These are phyloP conservation scores for Fusarium verrucosum DNA, from an alignment of 2,329 filamentous ascomycete species.

Conservation along the genomic window DNA sequence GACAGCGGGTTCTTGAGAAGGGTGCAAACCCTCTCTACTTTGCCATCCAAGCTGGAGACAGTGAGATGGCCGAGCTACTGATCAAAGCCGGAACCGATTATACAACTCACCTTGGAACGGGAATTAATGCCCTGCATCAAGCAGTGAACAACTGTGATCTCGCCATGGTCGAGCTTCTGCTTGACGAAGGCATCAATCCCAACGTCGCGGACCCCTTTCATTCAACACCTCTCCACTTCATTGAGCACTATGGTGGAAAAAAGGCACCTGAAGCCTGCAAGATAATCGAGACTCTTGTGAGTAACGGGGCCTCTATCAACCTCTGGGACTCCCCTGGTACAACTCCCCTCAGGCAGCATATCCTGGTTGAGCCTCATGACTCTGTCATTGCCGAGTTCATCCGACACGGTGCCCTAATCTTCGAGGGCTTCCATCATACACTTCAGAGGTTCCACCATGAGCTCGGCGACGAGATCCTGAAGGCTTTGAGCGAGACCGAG, in stretches of 20 bases:
- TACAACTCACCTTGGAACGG: not conserved
- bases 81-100: not conserved
- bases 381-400: not conserved
- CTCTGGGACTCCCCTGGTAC: not conserved
- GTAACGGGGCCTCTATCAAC: not conserved
- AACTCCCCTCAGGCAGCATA: not conserved
- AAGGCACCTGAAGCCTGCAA: not conserved
- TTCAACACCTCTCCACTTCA: not conserved
- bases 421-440: not conserved
- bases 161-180: not conserved
- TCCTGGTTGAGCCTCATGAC: fast-evolving
- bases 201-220: not conserved
- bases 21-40: conserved; percentile 24
- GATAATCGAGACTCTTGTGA: not conserved
- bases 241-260: not conserved
- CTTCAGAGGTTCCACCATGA: not conserved
- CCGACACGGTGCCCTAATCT: not conserved
- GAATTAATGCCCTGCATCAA: conserved; percentile 11
- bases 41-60: not conserved
- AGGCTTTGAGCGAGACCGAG: not conserved
- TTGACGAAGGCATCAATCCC: not conserved
- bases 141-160: not conserved
- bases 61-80: not conserved
- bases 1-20: not conserved
- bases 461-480: not conserved